Base-by-base conservation (phyloP, 1,139 yeast genomes). In the Yarrowia galli region DNA sequence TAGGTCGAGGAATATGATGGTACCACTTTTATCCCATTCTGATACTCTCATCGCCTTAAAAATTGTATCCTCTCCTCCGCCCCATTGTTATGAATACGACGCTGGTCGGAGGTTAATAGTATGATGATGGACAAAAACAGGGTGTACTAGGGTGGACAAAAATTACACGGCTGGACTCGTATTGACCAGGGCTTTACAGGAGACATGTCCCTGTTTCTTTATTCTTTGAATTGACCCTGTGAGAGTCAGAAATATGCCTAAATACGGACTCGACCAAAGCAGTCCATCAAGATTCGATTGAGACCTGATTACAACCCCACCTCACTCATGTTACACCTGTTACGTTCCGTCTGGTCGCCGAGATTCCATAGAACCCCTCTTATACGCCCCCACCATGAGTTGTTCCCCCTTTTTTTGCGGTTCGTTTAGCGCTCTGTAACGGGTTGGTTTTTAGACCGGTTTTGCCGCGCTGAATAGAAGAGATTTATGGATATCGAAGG, bases 401-500 rank as follows among this genome's bases (percentile, higher is more conserved):
- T 13, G 8, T 43, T 18, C 45, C 48, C 48, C 32, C 16, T 22
- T 49, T 28, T 25, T n/a, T n/a, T n/a, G n/a, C 38, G 1, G 38
- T 23, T 48, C 38, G 53, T 25, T 49, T 28, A 49, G 36, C 38
- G 54, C 22, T 18, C 20, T 28, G 16, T 10, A n/a, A 28, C 51
- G 38, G 20, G 15, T 15, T n/a, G n/a, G n/a, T n/a, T n/a, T 13
- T 28, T 49, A 49, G 54, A 5, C n/a, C 18, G 23, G 8, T 18
- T 49, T 49, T 49, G 54, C 54, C 54, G 54, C 54, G 54, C 54
- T 28, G 22, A 5, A 45, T 23, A 46, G 51, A 8, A 16, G 35
- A 7, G 9, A 12, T 0, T 43, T 43, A 43, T 43, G n/a, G 9
- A 5, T 22, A 16, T 20, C 22, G 22, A 40, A 28, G 32, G 32